Conservation (phyloP, 371 early-diverging fungal species). For the Blastocladiella emersonii region DNA sequence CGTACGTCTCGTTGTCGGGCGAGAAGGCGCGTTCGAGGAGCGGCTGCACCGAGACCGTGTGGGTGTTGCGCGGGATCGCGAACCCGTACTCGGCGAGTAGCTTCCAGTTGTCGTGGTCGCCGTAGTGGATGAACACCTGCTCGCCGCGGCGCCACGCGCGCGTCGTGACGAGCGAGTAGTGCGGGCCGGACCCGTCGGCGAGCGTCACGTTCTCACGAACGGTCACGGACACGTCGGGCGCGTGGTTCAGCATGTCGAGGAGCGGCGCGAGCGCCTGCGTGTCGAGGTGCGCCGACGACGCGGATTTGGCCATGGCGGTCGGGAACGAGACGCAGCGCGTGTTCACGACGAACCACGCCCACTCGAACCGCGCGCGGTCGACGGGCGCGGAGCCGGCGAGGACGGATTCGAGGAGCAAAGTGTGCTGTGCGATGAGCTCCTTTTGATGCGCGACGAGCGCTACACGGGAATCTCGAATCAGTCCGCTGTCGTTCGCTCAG, state of each 20-base stretch:
- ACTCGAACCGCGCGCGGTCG: conserved; percentile 5
- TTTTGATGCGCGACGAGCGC: no score
- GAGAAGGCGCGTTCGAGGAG: neutral
- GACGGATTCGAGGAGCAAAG: neutral
- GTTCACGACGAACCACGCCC: conserved; percentile 20
- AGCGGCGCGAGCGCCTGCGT: conserved; percentile 27
- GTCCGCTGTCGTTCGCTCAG: no score
- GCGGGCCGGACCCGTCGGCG: neutral
- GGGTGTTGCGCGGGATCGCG: conserved; percentile 12
- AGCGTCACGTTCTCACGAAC: neutral
- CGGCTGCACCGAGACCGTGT: neutral
- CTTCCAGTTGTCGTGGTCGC: conserved; percentile 31
- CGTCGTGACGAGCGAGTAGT: conserved; percentile 19
- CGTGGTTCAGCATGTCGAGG: conserved; percentile 34
- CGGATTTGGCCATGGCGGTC: neutral
- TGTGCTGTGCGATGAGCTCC: neutral
- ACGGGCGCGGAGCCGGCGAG: neutral
- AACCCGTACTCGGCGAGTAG: conserved; percentile 36
- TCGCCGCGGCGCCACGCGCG: conserved; percentile 12
- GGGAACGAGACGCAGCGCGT: conserved; percentile 23
- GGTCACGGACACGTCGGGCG: conserved; percentile 11
- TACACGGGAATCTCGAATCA: no score
- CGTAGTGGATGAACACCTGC: conserved; percentile 34
- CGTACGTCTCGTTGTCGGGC: neutral
- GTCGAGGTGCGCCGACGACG: no score